Evolutionary conservation across 495 filamentous ascomycete genomes (phyloP), one percentile per base, ranked within the genome.

Genomic region (Aspergillus cristatus): DNA sequence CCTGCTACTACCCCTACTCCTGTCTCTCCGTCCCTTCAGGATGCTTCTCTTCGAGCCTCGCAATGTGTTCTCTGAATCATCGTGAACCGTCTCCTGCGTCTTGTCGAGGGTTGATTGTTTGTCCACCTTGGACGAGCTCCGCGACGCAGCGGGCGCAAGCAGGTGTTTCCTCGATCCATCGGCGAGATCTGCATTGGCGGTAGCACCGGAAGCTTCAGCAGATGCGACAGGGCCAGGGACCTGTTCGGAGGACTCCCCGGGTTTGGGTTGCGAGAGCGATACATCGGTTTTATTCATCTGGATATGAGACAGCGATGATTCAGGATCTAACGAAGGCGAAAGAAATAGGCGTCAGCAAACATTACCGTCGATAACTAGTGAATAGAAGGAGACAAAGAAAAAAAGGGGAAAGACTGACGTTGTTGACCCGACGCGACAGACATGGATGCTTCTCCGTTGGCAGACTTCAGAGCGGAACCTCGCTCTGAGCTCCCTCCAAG

Each of bases 21-120:
- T 75, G 59, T 83, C 81, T 43, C 79, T 72, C 48, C 76, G 70
- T 48, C 71, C 68, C 38, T 72, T 78, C 22, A 80, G 67, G 42
- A 86, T 75, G 59, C 82, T 88, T 42, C 75, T 70, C 58, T 77
- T 84, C 34, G 86, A 76, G 69, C 58, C 72, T 64, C 68, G 69
- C 65, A 51, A 74, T 63, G 51, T 71, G 65, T 42, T 72, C 61
- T 56, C 73, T 65, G 54, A 79, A 71, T 59, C 71, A 49, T 84
- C 78, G 43, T 69, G 75, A 24, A 70, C 71, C 26, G 75, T 76
- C 33, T 75, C 76, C 34, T 82, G 82, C 45, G 74, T 80, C 46
- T 79, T 68, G 33, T 75, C 79, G 28, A 72, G 60, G 1, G 72
- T 77, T 25, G 74, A 65, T 47, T 82, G 74, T 46, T 74, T 66